A percentile compares a stretch with the other conserved stretches of the same genome.
These are phyloP conservation scores for Chaetomium globosum DNA, from an alignment of 2,329 filamentous ascomycete species.

Conservation along the genomic window DNA sequence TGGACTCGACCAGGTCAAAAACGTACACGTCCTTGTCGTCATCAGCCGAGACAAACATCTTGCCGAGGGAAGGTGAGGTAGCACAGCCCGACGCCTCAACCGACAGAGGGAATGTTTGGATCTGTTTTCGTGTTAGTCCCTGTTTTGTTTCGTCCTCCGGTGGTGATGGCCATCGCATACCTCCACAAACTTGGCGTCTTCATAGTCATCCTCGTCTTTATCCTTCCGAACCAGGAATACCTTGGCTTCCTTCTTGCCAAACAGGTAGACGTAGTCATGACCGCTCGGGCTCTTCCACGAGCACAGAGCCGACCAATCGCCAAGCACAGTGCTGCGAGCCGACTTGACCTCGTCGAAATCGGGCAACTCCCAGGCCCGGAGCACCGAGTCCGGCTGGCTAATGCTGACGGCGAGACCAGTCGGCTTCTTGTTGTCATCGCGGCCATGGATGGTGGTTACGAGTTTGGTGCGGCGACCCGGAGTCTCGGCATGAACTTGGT, in stretches of 20 bases:
- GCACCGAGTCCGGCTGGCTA: constrained; percentile 22
- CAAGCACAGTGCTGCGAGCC: constrained; percentile 16
- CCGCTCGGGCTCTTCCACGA: constrained; percentile 25
- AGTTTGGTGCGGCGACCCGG: constrained; percentile 27
- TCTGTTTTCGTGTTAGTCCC: background rate
- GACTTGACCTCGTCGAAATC: constrained; percentile 21
- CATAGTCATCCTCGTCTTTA: constrained; percentile 2
- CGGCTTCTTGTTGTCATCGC: background rate
- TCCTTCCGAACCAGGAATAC: constrained; percentile 21
- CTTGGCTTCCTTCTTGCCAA: constrained; percentile 24
- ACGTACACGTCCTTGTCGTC: constrained; percentile 28
- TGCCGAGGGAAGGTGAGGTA: constrained; percentile 14
- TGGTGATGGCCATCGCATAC: background rate
- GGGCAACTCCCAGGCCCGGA: constrained; percentile 21
- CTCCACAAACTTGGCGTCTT: constrained; percentile 18
- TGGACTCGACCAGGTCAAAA: constrained; percentile 22
- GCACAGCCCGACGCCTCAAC: constrained; percentile 25
- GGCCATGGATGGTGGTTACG: constrained; percentile 23
- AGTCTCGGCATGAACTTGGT: constrained; percentile 18
- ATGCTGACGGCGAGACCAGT: constrained; percentile 25
- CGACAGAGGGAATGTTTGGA: constrained; percentile 21
- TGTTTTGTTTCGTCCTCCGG: no score
- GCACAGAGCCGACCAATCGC: constrained; percentile 28
- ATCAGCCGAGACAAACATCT: constrained; percentile 26
- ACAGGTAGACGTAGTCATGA: constrained; percentile 25